phyloP scores from a whole-genome alignment of 192 early-diverging fungal genomes.

The Gonapodya prolifera region DNA sequence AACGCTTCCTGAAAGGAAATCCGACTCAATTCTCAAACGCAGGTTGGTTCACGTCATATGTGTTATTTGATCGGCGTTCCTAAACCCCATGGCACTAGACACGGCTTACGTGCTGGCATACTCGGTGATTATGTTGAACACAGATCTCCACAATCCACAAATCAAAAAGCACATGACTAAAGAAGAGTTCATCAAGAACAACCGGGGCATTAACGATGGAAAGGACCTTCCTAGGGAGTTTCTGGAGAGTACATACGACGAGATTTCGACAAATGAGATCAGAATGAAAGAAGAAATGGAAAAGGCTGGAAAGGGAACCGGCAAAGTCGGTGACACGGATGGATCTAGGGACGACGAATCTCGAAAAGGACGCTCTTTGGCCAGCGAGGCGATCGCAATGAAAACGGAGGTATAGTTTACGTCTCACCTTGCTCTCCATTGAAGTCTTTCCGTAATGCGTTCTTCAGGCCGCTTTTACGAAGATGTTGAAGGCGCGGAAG shows the following conservation, averaged over 20 bases:
- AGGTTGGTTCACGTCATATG: conserved; percentile 15
- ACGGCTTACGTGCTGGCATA: conserved; percentile 88
- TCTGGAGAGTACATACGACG: conserved; percentile 64
- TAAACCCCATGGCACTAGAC: conserved; percentile 23
- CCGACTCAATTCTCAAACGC: conserved; percentile 73
- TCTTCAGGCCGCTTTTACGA: conserved; percentile 35
- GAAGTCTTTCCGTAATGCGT: not conserved
- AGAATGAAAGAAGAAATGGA: conserved; percentile 84
- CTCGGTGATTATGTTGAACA: conserved; percentile 88
- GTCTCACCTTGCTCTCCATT: no score
- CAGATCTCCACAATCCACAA: conserved; percentile 79
- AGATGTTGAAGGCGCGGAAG: conserved; percentile 37
- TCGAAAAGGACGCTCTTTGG: conserved; percentile 29
- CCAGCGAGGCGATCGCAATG: conserved; percentile 51
- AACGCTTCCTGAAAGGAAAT: conserved; percentile 76
- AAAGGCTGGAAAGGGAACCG: conserved; percentile 26
- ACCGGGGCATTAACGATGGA: conserved; percentile 86
- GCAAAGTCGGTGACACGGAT: conserved; percentile 27
- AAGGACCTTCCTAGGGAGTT: conserved; percentile 58
- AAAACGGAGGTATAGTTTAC: conserved; percentile 37
- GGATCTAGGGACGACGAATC: conserved; percentile 25
- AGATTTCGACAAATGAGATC: conserved; percentile 75
- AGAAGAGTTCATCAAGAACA: conserved; percentile 76
- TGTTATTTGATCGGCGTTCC: not conserved
- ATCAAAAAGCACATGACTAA: conserved; percentile 78